Evolutionary conservation across 75 land plant species (phyloP), one percentile per base, ranked within the genome.

Genomic region (Cupressus sempervirens): DNA sequence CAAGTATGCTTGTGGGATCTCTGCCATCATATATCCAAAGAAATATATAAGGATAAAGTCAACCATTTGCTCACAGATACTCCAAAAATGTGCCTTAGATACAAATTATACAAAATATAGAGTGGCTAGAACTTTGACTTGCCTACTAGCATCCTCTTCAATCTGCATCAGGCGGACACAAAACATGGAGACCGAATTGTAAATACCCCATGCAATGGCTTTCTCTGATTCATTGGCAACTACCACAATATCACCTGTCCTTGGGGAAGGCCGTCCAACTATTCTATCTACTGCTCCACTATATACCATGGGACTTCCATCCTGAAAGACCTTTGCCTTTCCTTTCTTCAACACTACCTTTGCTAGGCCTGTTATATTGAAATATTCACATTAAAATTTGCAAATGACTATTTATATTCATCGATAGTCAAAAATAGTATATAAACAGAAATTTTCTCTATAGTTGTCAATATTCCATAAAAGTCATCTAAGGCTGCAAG

Each of bases 241-340:
- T 81, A 97, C 76, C 29, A 97, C 98, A n/a, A 90, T 56, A 85
- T 97, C 99, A 26, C 99, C 99, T 65, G 95, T 91, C 83, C 87
- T 88, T 34, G 99, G 99, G 74, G 95, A 91, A 65, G 98, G 99
- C 83, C 94, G 91, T 13, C 99, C 98, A 48, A 97, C 89, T 36
- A 97, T 91, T 82, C 94, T 91, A 85, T 94, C 95, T 76, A 97
- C 91, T 29, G 99, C 99, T 14, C 98, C 98, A 86, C 98, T 96
- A 84, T 96, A 97, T 36, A 97, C 98, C 99, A 97, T 97, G 76
- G 99, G 99, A 83, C 90, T 92, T 43, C 99, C 99, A 91, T 92
- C 86, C 77, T 84, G 87, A 83, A 97, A 97, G 7, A 96, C 83
- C 82, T 96, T 95, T 12, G 92, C 88, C 88, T 97, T 97, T 32